These are phyloP conservation scores for Phaeolepiota aurea DNA, from an alignment of 768 basidiomycete genomes.

Conservation along the genomic window DNA sequence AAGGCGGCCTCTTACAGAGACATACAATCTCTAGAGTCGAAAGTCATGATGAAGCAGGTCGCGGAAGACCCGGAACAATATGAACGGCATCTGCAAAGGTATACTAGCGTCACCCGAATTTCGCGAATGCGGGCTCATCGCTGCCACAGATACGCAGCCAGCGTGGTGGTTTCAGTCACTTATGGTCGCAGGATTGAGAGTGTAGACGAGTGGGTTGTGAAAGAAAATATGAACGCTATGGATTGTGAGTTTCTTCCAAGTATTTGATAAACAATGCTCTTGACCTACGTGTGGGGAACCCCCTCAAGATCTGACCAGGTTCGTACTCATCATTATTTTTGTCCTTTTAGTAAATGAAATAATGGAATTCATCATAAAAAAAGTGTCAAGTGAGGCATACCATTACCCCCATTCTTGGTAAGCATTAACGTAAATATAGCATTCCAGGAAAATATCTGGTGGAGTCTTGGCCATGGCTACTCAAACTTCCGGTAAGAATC, in stretches of 20 bases:
- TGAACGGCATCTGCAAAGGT: conserved; percentile 33
- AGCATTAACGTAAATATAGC: conserved; percentile 11
- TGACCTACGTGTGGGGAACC: too few relatives aligned
- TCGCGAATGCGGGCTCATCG: background rate
- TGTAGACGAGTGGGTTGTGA: conserved; percentile 38
- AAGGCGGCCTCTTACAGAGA: conserved; percentile 34
- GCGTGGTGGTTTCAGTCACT: conserved; percentile 33
- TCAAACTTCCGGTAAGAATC: conserved; percentile 29
- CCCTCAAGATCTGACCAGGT: conserved; percentile 16
- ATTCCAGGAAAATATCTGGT: conserved; percentile 42
- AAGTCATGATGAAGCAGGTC: conserved; percentile 31
- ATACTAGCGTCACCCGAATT: background rate
- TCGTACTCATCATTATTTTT: too few relatives aligned
- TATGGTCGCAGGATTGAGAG: conserved; percentile 35
- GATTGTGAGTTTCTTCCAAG: conserved; percentile 23
- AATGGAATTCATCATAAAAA: too few relatives aligned
- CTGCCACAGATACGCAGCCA: conserved; percentile 30
- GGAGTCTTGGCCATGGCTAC: conserved; percentile 38
- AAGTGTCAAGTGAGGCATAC: conserved; percentile 24
- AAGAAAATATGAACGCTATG: conserved; percentile 34
- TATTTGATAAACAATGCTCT: too few relatives aligned
- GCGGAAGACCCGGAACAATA: conserved; percentile 27
- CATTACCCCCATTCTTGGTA: background rate
- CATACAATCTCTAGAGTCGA: conserved; percentile 40
- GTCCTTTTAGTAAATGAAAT: background rate